phyloP scores from a whole-genome alignment of 257 asterid genomes.

The Nicotiana tomentosiformis region DNA sequence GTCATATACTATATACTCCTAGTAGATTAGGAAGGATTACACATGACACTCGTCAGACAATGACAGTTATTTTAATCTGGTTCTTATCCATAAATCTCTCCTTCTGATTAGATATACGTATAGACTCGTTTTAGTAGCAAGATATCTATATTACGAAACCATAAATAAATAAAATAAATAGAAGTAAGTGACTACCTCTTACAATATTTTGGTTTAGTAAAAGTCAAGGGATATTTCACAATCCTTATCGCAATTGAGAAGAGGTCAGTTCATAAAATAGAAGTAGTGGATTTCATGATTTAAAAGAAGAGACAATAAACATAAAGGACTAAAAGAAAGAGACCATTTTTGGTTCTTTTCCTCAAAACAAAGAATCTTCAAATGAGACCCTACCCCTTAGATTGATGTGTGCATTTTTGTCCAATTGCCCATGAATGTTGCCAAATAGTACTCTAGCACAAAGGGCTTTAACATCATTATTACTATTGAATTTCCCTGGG shows the following conservation, averaged over 20 bases:
- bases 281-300: not conserved
- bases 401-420: not conserved
- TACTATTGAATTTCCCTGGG: not conserved
- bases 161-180: not conserved
- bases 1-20: not conserved
- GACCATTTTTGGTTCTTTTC: not conserved
- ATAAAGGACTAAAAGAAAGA: not conserved
- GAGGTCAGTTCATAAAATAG: not conserved
- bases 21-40: not conserved
- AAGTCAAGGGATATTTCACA: not conserved
- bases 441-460: not conserved
- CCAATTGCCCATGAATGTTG: not conserved
- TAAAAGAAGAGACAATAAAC: not conserved
- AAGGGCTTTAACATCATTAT: not conserved
- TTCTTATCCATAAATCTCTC: slow-evolving; percentile 1
- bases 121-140: not conserved
- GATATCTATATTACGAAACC: not conserved
- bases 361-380: not conserved
- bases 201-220: not conserved
- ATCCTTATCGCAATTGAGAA: slow-evolving; percentile 1
- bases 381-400: not conserved
- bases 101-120: not conserved
- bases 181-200: not conserved
- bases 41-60: not conserved
- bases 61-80: not conserved